These are phyloP conservation scores for Colletotrichum sp. DNA, from an alignment of 2,329 filamentous ascomycete species.

Conservation along the genomic window DNA sequence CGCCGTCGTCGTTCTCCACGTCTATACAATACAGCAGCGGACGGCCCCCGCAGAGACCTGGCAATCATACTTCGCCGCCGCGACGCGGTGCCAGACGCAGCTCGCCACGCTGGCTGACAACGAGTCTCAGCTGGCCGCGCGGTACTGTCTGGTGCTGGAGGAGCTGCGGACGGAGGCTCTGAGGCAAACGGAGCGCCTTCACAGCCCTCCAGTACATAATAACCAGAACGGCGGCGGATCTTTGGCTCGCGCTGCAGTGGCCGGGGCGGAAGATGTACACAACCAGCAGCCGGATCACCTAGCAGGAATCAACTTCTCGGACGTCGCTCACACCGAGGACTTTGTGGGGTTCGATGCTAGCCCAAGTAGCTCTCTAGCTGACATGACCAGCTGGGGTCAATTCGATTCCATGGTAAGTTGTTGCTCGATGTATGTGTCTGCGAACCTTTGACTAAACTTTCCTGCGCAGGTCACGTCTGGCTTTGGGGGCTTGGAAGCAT, in stretches of 20 bases:
- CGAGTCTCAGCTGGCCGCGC: slow-evolving; percentile 39
- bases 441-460: neutral
- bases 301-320: neutral
- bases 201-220: neutral
- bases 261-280: neutral
- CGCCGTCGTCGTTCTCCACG: slow-evolving; percentile 48
- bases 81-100: slow-evolving; percentile 43
- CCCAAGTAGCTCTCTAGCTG: slow-evolving; percentile 6
- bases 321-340: neutral
- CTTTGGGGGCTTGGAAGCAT: slow-evolving; percentile 7
- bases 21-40: slow-evolving; percentile 46
- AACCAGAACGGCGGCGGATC: neutral
- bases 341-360: slow-evolving; percentile 16
- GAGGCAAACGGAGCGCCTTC: slow-evolving; percentile 10
- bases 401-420: slow-evolving; percentile 19
- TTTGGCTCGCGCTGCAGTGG: neutral
- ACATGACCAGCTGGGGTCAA: slow-evolving; percentile 22
- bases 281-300: neutral
- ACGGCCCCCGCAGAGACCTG: slow-evolving; percentile 30
- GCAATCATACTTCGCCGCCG: slow-evolving; percentile 37
- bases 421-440: rapidly evolving
- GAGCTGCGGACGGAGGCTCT: slow-evolving; percentile 28
- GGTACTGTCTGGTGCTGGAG: slow-evolving; percentile 47
- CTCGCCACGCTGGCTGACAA: slow-evolving; percentile 39
- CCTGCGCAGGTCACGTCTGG: slow-evolving; percentile 5